phyloP scores from a whole-genome alignment of 306 rosid genomes.

The Begonia masoniana region DNA sequence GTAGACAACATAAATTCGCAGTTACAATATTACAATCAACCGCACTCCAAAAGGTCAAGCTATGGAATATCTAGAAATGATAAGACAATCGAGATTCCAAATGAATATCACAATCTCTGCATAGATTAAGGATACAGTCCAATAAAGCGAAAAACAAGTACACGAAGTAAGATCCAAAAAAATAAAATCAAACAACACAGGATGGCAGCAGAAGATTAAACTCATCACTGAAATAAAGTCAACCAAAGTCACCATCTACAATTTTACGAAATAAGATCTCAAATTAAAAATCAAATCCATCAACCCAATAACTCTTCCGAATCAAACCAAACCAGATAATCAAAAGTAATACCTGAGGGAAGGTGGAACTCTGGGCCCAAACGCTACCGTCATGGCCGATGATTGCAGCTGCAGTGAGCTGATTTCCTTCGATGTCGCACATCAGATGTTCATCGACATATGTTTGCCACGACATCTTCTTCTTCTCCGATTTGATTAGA shows the following conservation, averaged over 20 bases:
- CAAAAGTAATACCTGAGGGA: conserved; percentile 38
- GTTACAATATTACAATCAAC: no score
- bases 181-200: not conserved
- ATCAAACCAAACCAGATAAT: not conserved
- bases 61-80: no score
- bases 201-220: not conserved
- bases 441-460: conserved; percentile 63
- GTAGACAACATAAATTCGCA: no score
- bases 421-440: conserved; percentile 54
- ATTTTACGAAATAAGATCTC: conserved; percentile 2
- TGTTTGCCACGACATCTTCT: conserved; percentile 61
- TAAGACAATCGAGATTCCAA: no score
- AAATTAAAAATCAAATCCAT: conserved; percentile 3
- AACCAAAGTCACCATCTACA: not conserved
- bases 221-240: conserved; percentile 5
- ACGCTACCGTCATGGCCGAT: conserved; percentile 58
- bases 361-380: conserved; percentile 54
- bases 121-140: no score
- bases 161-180: not conserved
- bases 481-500: not conserved
- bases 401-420: conserved; percentile 43
- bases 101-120: no score
- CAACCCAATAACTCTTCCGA: not conserved
- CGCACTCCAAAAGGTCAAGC: no score
- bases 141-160: no score